Base-by-base conservation (phyloP, 306 rosid genomes). In the Clitoria ternatea region DNA sequence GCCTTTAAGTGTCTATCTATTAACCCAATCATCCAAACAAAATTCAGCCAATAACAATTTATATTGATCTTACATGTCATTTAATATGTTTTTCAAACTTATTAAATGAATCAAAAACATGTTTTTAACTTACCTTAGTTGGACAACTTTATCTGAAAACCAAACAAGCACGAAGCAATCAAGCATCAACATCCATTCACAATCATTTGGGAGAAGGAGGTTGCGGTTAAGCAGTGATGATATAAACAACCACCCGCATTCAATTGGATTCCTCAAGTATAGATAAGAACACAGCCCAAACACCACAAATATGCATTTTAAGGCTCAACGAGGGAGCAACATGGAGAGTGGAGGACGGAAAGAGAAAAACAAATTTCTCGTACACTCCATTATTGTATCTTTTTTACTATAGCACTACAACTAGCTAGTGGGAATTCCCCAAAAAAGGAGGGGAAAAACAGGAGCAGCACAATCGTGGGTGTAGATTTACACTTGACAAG, bases 401-500 rank as follows among this genome's bases (percentile, higher is more conserved):
- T 52, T 35, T 37, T 70, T n/a, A 55, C 67, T 66, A 47, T 29
- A 39, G 10, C 14, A 73, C 79, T 69, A 74, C 70, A 80, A 76
- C 81, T 75, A 76, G 53, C 80, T 63, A 78, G 55, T 53, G 24
- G 73, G 45, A 63, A 69, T 55, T 74, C 36, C 75, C 74, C 53
- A 64, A 67, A 77, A 68, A 67, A 17, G 48, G 54, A 68, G 32
- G 49, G 70, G 42, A 49, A 43, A 24, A 59, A 66, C 42, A 43
- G 67, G 47, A 61, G 73, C 20, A 62, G 81, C 74, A 59, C 55
- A 55, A 79, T 66, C 85, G 39, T 69, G 70, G 22, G 75, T 72
- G 84, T 70, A 77, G 88, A 89, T 85, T 77, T 87, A 81, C 87
- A 83, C 80, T 85, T 83, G 78, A 55, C 10, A 64, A 68, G 83